Base-by-base conservation (phyloP, 164 flowering plant species). In the Vitis labrusca region DNA sequence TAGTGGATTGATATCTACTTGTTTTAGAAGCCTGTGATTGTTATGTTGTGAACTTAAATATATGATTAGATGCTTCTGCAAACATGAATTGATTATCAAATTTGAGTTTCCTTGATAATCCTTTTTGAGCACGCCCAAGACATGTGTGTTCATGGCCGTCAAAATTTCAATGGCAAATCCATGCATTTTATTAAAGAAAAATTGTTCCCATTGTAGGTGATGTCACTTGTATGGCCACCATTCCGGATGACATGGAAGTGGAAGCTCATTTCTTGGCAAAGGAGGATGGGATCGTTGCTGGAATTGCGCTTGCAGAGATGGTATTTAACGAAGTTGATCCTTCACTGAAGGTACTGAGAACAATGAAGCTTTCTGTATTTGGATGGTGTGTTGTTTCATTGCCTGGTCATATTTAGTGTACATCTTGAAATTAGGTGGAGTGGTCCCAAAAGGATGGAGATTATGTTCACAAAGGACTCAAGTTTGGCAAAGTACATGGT, bases 231-330 rank as follows among this genome's bases (percentile, higher is more conserved):
- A 59, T 88, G 91, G 98, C 99, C 47, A 95, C 93, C n/a, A 84
- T 93, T 69, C 98, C 98, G 1, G 68, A 16, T 73, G 88, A 85
- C 47, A 81, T 83, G 88, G 90, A 91, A 81, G 94, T 85, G 70
- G 97, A 90, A 81, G 99, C 99, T 19, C 65, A 83, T 82, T 95
- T 95, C 75, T 74, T 95, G 80, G 98, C 96, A 0, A 93, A 93
- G 79, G 99, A 93, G 71, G 87, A 95, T 80, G 98, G 98, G 9
- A 71, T 93, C n/a, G 72, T 95, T 63, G 99, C 99, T 15, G 98
- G 99, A 47, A 86, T 89, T 70, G 84, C 94, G 10, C 92, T 95
- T 69, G 97, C 94, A 0, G 97, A 95, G 55, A 89, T 91, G 91
- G 74, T 91, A 23, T 95, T 95, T 70, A 78, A 75, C 1, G 93